Evolutionary conservation across 73 alveolate species (phyloP).

Genomic region (Paramecium octaurelia): DNA sequence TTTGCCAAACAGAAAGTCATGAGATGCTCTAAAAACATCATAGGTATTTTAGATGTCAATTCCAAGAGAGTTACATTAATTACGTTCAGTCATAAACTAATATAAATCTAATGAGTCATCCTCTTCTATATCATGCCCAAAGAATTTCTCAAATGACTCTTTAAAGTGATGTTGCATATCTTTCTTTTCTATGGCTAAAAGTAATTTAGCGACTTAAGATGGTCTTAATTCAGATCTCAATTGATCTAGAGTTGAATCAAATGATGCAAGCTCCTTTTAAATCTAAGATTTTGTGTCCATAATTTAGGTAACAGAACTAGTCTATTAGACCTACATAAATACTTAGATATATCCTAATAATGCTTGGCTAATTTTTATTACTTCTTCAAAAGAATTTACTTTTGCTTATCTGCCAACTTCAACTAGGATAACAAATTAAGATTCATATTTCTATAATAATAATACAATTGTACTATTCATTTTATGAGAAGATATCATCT

Average conservation of each 20-base stretch:
- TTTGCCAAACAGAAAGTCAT: slow-evolving; percentile 27
- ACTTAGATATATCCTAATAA: background rate
- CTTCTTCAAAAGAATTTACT: background rate
- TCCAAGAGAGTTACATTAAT: slow-evolving; percentile 31
- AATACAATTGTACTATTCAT: background rate
- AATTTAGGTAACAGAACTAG: background rate
- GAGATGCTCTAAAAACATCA: slow-evolving; percentile 29
- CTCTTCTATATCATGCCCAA: slow-evolving; percentile 27
- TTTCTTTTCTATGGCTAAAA: slow-evolving; percentile 41
- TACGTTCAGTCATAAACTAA: slow-evolving; percentile 34
- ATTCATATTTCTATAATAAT: background rate
- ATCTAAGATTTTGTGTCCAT: background rate
- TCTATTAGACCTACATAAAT: background rate
- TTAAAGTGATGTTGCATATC: slow-evolving; percentile 41
- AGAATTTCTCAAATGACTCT: background rate
- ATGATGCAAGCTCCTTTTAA: background rate
- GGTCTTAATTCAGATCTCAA: slow-evolving; percentile 33
- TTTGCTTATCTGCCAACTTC: slow-evolving; percentile 17
- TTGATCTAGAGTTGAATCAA: background rate
- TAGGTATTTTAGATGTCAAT: slow-evolving; percentile 33
- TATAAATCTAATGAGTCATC: slow-evolving; percentile 42
- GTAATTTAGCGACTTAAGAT: slow-evolving; percentile 12
- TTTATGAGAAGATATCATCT: background rate
- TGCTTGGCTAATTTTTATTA: background rate
- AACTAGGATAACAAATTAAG: background rate